phyloP scores from a whole-genome alignment of 495 filamentous ascomycete genomes.

The Cercophora scortea region DNA sequence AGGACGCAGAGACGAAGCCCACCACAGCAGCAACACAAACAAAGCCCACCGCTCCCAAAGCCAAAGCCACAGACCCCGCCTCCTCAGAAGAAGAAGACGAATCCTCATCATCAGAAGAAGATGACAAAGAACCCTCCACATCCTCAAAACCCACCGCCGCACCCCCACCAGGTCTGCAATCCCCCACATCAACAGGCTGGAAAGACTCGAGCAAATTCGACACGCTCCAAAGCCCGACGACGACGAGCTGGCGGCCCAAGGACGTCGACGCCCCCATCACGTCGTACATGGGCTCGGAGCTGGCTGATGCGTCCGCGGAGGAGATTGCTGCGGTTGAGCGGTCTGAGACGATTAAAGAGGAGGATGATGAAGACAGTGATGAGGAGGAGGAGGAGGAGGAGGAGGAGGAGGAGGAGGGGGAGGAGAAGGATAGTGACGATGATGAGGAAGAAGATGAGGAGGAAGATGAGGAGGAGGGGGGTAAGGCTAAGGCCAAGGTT shows the following conservation, averaged over 20 bases:
- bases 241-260: conserved; percentile 36
- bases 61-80: not conserved
- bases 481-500: too few relatives aligned
- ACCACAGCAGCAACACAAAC: not conserved
- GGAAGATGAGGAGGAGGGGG: not conserved
- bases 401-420: conserved; percentile 17
- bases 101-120: not conserved
- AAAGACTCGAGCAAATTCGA: conserved; percentile 10
- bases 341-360: conserved; percentile 30
- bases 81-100: conserved; percentile 1
- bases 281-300: conserved; percentile 18
- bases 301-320: conserved; percentile 21
- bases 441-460: conserved; percentile 11
- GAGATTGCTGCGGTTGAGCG: conserved; percentile 33
- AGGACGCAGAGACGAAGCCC: not conserved
- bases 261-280: conserved; percentile 27
- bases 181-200: conserved; percentile 29
- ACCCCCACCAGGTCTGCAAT: conserved; percentile 20
- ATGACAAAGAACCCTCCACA: not conserved
- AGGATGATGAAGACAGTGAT: conserved; percentile 15
- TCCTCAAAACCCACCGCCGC: not conserved
- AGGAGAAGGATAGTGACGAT: conserved; percentile 14
- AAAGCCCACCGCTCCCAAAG: not conserved
- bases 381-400: conserved; percentile 20
- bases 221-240: conserved; percentile 37